Percentiles rank a stretch among this genome's conserved stretches.
Conservation (phyloP, 73 alveolate genomes). For the Paramecium octaurelia region DNA sequence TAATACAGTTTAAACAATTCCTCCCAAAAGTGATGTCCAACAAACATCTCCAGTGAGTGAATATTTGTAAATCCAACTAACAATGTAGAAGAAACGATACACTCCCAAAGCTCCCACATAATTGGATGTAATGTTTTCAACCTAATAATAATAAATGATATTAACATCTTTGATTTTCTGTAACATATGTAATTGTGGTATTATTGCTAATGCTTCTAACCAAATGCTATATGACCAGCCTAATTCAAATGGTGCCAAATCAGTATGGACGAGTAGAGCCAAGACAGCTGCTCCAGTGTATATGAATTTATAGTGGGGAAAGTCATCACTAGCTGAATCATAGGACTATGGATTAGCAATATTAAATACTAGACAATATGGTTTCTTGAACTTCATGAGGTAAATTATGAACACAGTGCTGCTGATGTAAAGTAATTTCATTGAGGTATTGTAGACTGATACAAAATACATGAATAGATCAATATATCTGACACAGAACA, state of each 20-base stretch:
- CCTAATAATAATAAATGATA: not conserved
- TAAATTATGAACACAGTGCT: constrained; percentile 78
- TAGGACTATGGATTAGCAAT: constrained; percentile 68
- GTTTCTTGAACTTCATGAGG: constrained; percentile 79
- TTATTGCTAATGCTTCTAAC: constrained; percentile 92
- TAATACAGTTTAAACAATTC: constrained; percentile 81
- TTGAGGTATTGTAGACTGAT: constrained; percentile 83
- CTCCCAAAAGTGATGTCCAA: constrained; percentile 83
- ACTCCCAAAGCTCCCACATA: constrained; percentile 92
- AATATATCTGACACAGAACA: constrained; percentile 78
- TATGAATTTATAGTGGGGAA: constrained; percentile 81
- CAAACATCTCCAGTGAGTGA: constrained; percentile 63
- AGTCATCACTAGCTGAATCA: constrained; percentile 80
- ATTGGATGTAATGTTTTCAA: constrained; percentile 88
- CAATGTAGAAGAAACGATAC: constrained; percentile 87
- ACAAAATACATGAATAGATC: constrained; percentile 88
- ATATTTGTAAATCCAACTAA: constrained; percentile 84
- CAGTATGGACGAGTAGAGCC: constrained; percentile 76
- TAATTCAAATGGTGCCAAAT: constrained; percentile 77
- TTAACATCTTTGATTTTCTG: constrained; percentile 73
- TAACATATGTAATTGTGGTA: constrained; percentile 91
- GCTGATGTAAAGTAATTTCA: constrained; percentile 79
- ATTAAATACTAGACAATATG: constrained; percentile 73
- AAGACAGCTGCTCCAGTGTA: constrained; percentile 82
- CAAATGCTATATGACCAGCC: constrained; percentile 87